Percentiles rank a stretch among this genome's conserved stretches.
Conservation (phyloP, 2,329 filamentous ascomycete genomes). For the Pseudocercospora fijiensis region DNA sequence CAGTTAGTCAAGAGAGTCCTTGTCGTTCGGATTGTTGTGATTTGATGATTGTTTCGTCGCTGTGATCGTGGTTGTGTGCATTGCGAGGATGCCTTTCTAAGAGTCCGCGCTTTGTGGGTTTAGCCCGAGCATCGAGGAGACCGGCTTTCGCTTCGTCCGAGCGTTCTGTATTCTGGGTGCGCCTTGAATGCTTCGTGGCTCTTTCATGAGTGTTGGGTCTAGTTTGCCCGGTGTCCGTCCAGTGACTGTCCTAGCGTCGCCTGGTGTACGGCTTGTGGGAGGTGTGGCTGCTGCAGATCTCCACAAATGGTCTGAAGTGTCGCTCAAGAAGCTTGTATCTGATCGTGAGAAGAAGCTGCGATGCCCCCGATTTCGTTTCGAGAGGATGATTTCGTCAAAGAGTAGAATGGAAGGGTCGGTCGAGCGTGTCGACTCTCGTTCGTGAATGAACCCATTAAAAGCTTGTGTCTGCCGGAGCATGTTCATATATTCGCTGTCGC, state of each 20-base stretch:
- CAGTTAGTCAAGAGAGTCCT: neutral
- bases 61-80: conserved; percentile 6
- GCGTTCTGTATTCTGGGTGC: conserved; percentile 62
- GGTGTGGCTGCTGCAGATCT: conserved; percentile 61
- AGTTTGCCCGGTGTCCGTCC: conserved; percentile 74
- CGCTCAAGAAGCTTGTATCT: conserved; percentile 63
- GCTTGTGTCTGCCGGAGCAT: conserved; percentile 65
- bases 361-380: conserved; percentile 69
- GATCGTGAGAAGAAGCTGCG: conserved; percentile 64
- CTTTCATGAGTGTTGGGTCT: conserved; percentile 84
- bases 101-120: conserved; percentile 30
- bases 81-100: conserved; percentile 16
- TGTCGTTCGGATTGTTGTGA: neutral
- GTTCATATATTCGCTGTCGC: conserved; percentile 63
- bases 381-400: conserved; percentile 81
- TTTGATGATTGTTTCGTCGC: neutral
- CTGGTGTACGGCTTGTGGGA: conserved; percentile 54
- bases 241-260: conserved; percentile 59
- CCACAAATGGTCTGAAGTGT: conserved; percentile 78
- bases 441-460: conserved; percentile 72
- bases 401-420: conserved; percentile 68
- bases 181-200: conserved; percentile 85
- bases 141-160: conserved; percentile 52
- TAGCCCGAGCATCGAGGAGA: conserved; percentile 43
- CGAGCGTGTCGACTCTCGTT: conserved; percentile 63